phyloP scores from a whole-genome alignment of 2,329 filamentous ascomycete species.

The Phaeosphaeriaceae sp. region DNA sequence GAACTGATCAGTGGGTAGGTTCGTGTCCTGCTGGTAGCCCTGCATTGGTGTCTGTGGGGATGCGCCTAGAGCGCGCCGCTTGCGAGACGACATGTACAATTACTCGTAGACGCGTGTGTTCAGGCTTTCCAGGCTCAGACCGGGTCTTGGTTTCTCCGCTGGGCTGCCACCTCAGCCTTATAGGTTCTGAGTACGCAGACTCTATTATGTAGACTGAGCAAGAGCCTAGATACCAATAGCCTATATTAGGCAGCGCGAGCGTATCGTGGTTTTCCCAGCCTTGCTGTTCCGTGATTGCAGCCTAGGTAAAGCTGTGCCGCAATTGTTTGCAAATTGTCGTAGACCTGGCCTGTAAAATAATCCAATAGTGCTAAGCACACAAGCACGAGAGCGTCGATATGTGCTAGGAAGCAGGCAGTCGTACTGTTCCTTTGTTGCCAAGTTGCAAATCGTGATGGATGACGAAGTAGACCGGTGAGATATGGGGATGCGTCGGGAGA shows the following conservation, averaged over 20 bases:
- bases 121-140: no score
- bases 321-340: neutral
- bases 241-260: no score
- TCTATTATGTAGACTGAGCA: no score
- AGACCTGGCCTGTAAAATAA: neutral
- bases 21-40: conserved; percentile 55
- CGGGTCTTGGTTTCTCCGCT: no score
- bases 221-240: no score
- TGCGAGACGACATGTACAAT: conserved; percentile 56
- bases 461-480: no score
- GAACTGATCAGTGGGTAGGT: conserved; percentile 45
- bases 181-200: no score
- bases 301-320: neutral
- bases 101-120: neutral
- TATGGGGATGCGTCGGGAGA: no score
- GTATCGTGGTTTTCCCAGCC: neutral
- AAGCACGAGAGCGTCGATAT: neutral
- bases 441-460: no score
- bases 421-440: neutral
- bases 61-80: conserved; percentile 75
- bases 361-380: neutral
- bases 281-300: neutral
- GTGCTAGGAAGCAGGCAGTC: neutral
- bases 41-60: conserved; percentile 66
- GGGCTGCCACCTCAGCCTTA: no score